Percentiles rank a stretch among this genome's conserved stretches.
These are phyloP conservation scores for Fragilaria crotonensis DNA, from an alignment of 108 stramenopile genomes.

Conservation along the genomic window DNA sequence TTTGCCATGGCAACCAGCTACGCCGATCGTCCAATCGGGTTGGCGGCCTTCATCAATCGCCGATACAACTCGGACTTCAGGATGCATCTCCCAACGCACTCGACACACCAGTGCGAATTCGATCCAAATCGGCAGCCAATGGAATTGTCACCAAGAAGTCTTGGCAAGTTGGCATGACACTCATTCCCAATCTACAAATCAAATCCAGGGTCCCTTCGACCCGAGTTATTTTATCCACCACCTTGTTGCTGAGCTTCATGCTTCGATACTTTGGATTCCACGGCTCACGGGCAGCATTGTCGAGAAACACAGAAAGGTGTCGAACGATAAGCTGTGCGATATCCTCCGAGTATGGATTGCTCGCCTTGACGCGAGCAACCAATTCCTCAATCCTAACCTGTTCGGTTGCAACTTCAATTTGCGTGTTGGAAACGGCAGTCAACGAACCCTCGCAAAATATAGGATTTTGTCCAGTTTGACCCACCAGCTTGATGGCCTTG, in stretches of 20 bases:
- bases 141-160: constrained; percentile 57
- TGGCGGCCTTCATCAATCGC: no score
- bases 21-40: no score
- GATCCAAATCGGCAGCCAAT: constrained; percentile 24
- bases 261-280: constrained; percentile 54
- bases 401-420: not conserved
- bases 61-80: no score
- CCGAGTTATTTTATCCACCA: constrained; percentile 60
- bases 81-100: not conserved
- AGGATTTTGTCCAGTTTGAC: constrained; percentile 7
- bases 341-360: not conserved
- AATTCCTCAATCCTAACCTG: not conserved
- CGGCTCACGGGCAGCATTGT: constrained; percentile 49
- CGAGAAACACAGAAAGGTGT: constrained; percentile 6
- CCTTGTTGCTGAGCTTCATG: constrained; percentile 60
- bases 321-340: not conserved
- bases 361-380: not conserved
- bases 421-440: no score
- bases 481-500: constrained; percentile 35
- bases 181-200: constrained; percentile 45
- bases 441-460: no score
- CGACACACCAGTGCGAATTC: constrained; percentile 2
- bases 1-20: no score
- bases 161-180: constrained; percentile 36
- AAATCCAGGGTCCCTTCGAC: constrained; percentile 42